Evolutionary conservation across 2,329 filamentous ascomycete genomes (phyloP).

Genomic region (Colletotrichum viniferum): DNA sequence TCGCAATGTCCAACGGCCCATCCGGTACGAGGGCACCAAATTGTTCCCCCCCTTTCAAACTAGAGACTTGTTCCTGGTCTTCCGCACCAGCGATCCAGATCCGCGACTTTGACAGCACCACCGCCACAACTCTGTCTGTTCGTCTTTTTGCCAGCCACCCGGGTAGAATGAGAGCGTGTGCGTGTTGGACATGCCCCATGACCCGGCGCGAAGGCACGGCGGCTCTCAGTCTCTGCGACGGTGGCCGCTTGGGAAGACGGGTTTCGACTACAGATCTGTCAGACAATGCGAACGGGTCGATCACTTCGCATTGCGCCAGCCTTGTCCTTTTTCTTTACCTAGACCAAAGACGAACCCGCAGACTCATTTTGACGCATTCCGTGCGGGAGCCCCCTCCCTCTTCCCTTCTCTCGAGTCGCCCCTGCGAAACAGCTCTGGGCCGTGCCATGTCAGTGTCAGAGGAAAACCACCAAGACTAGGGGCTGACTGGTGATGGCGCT

Average conservation of each 20-base stretch:
- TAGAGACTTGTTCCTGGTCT: neutral
- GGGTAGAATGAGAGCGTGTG: neutral
- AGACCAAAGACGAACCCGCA: neutral
- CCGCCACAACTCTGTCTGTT: neutral
- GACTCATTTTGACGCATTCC: neutral
- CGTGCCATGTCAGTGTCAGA: constrained; percentile 3
- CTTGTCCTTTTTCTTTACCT: neutral
- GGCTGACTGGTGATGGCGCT: neutral
- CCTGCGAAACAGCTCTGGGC: constrained; percentile 6
- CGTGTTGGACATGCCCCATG: neutral
- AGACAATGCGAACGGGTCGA: neutral
- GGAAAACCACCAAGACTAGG: neutral
- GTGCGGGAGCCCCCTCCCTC: neutral
- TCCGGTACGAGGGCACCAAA: neutral
- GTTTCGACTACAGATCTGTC: neutral
- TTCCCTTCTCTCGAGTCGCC: neutral
- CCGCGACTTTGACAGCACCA: constrained; percentile 1
- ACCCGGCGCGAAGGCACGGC: neutral
- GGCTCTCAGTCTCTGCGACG: neutral
- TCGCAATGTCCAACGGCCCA: neutral
- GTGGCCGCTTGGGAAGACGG: neutral
- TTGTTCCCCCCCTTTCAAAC: neutral
- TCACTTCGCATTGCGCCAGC: neutral
- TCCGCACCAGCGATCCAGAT: constrained; percentile 9
- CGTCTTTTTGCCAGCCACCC: neutral